Evolutionary conservation across 2,329 filamentous ascomycete genomes (phyloP).

Genomic region (Zasmidium angulare): DNA sequence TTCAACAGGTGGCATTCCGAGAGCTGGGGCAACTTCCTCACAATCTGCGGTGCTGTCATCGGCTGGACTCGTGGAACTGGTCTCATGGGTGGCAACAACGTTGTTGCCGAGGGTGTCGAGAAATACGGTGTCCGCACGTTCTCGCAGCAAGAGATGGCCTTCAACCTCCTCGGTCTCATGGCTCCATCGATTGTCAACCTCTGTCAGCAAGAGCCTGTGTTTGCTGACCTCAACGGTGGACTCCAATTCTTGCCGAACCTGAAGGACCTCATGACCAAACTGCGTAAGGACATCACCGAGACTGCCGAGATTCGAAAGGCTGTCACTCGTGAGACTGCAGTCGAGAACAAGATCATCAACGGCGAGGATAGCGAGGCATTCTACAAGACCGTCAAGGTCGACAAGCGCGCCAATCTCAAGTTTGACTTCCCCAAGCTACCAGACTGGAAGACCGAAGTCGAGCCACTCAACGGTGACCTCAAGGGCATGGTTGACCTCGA

Average conservation of each 20-base stretch:
- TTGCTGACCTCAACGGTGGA: slow-evolving; percentile 95
- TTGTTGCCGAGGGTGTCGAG: slow-evolving; percentile 95
- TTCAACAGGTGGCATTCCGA: slow-evolving; percentile 99
- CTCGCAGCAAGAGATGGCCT: slow-evolving; percentile 99
- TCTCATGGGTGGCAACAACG: slow-evolving; percentile 96
- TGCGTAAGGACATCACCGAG: slow-evolving; percentile 92
- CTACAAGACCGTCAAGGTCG: slow-evolving; percentile 90
- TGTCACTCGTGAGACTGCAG: slow-evolving; percentile 90
- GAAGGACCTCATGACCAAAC: slow-evolving; percentile 88
- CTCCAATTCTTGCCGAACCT: slow-evolving; percentile 96
- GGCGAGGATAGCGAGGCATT: slow-evolving; percentile 87
- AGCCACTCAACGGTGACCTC: slow-evolving; percentile 81
- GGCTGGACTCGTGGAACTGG: slow-evolving; percentile 98
- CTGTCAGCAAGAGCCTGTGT: slow-evolving; percentile 93
- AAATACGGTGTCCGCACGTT: slow-evolving; percentile 96
- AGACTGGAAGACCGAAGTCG: slow-evolving; percentile 87
- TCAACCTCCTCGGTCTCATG: slow-evolving; percentile 96
- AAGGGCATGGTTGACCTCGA: slow-evolving; percentile 99
- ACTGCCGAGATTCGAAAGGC: slow-evolving; percentile 90
- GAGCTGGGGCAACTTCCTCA: slow-evolving; percentile 95
- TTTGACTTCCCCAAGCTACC: slow-evolving; percentile 90
- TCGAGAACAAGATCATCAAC: slow-evolving; percentile 97
- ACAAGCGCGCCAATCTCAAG: slow-evolving; percentile 96
- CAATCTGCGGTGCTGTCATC: slow-evolving; percentile 96
- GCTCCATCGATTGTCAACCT: slow-evolving; percentile 89